Conservation (phyloP, 1,139 yeast species). For the Nakaseomyces nivariensis region DNA sequence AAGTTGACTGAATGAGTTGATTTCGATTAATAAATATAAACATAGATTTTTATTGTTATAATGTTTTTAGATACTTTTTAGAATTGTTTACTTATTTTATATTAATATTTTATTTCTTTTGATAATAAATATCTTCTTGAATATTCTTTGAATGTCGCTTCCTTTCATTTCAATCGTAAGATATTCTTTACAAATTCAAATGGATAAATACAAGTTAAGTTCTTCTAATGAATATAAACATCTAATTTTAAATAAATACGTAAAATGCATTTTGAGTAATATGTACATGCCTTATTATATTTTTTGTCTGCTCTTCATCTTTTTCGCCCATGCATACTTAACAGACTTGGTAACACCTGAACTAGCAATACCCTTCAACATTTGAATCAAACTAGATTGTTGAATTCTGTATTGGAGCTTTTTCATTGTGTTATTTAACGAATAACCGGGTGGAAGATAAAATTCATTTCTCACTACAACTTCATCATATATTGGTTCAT, state of each 20-base stretch:
- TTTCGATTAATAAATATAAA: background rate
- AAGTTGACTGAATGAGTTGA: background rate
- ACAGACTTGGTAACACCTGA: slow-evolving; percentile 73
- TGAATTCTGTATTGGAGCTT: slow-evolving; percentile 53
- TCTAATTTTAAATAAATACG: no score
- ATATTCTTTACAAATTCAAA: no score
- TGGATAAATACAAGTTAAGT: no score
- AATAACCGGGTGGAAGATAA: slow-evolving; percentile 32
- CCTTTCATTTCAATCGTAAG: no score
- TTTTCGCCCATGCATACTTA: slow-evolving; percentile 73
- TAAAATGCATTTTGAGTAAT: background rate
- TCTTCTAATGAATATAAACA: background rate
- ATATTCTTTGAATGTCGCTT: background rate
- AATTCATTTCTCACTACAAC: slow-evolving; percentile 30
- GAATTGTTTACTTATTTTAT: no score
- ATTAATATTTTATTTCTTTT: no score
- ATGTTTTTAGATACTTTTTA: background rate
- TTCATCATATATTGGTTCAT: slow-evolving; percentile 52
- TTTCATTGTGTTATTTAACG: slow-evolving; percentile 28
- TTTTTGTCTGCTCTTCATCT: slow-evolving; percentile 18
- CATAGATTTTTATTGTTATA: background rate
- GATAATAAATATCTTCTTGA: background rate
- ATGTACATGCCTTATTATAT: background rate
- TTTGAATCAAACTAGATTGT: slow-evolving; percentile 63
- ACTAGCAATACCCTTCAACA: slow-evolving; percentile 72